Evolutionary conservation across 345 rosid genomes (phyloP), one percentile per base, ranked within the genome.

Genomic region (Rhodamnia argentea): DNA sequence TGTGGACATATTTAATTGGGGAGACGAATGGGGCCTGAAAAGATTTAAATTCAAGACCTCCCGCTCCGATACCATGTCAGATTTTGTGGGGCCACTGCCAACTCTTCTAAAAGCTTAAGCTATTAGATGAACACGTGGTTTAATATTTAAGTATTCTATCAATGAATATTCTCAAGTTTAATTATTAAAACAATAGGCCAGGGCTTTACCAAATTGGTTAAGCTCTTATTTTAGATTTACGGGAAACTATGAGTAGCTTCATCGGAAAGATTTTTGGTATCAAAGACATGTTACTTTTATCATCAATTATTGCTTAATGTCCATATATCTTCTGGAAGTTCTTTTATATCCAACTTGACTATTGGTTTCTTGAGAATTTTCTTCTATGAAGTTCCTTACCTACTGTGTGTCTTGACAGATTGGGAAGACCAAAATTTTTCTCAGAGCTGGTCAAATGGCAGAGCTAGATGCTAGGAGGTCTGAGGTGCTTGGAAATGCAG

Each of bases 391-490:
- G 78, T 70, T 70, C 47, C 26, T 70, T 37, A 70, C 24, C 13
- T 70, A 10, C 20, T 23, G 47, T 18, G 47, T 70, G 47, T 70
- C 24, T 70, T 9, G 81, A 87, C 95, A 97, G 99, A 90, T 97
- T 86, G 99, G 99, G 62, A 96, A 94, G 91, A 90, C 93, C 59
- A 96, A 97, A 89, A 90, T 97, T 85, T 97, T 96, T 90, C 95
- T 97, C 55, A 94, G 99, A 93, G 99, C 99, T 44, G 99, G 99
- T 86, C 99, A 97, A 93, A 96, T 97, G 99, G 99, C 99, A 86
- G 98, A 96, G 92, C 87, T 97, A 90, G 99, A 97, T 92, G 98
- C 99, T 54, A 93, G 99, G 90, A 92, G 99, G 89, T 92, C 99
- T 54, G 98, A 94, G 91, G 96, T 96, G 62, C 96, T 97, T 87